These are phyloP conservation scores for Colletotrichum sp. DNA, from an alignment of 2,329 filamentous ascomycete species.

Conservation along the genomic window DNA sequence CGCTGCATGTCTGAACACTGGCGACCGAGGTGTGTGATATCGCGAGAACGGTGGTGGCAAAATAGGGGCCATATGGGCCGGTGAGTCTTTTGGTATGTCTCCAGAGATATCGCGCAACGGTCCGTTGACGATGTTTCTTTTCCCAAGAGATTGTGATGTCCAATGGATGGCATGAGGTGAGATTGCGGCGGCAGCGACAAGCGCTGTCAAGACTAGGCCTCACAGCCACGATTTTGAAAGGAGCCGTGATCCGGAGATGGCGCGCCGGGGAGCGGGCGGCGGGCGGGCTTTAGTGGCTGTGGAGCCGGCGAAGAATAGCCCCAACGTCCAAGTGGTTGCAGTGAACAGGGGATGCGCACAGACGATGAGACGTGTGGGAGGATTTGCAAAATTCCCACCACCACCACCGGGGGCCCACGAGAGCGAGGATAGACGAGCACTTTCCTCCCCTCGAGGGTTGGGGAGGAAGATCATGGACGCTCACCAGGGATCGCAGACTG, in stretches of 20 bases:
- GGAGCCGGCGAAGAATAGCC: background rate
- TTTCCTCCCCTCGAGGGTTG: background rate
- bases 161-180: background rate
- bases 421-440: background rate
- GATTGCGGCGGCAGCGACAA: background rate
- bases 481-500: background rate
- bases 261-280: background rate
- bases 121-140: background rate
- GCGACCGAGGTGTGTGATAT: slow-evolving; percentile 2
- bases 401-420: background rate
- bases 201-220: background rate
- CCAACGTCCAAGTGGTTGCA: background rate
- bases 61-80: background rate
- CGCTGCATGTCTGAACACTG: slow-evolving; percentile 17
- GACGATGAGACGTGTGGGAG: slow-evolving; percentile 6
- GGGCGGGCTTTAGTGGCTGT: background rate
- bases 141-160: background rate
- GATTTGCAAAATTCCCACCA: background rate
- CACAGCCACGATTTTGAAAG: background rate
- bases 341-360: slow-evolving; percentile 6
- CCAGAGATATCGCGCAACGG: background rate
- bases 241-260: background rate
- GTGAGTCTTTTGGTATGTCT: background rate
- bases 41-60: background rate
- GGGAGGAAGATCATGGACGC: background rate